Evolutionary conservation across 345 rosid genomes (phyloP).

Genomic region (Isatis tinctoria): DNA sequence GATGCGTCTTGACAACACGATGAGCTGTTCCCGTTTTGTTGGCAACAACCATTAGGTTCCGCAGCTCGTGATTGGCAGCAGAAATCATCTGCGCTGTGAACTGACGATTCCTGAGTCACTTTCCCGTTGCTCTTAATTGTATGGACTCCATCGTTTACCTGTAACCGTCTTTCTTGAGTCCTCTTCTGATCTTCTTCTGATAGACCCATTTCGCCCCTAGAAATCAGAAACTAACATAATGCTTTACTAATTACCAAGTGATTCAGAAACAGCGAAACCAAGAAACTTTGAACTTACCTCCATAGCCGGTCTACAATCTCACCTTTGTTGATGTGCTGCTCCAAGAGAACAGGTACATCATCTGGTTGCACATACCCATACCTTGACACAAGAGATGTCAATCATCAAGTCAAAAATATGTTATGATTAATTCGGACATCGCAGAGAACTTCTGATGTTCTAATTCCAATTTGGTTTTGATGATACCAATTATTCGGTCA

Average conservation of each 20-base stretch:
- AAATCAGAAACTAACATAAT: slow-evolving; percentile 1
- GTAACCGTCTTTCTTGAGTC: slow-evolving; percentile 55
- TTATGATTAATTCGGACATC: neutral
- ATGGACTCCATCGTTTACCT: slow-evolving; percentile 40
- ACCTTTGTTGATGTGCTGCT: slow-evolving; percentile 80
- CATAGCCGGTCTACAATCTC: slow-evolving; percentile 80
- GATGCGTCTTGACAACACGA: slow-evolving; percentile 40
- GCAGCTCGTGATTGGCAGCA: slow-evolving; percentile 32
- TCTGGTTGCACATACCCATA: slow-evolving; percentile 91
- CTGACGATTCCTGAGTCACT: slow-evolving; percentile 33
- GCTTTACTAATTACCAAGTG: neutral
- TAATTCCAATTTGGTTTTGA: neutral
- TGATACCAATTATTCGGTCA: neutral
- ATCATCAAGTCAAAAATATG: slow-evolving; percentile 9
- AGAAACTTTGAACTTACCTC: slow-evolving; percentile 49
- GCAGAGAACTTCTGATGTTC: neutral
- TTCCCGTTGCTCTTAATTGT: slow-evolving; percentile 23
- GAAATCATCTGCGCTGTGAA: slow-evolving; percentile 13
- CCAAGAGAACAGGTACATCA: slow-evolving; percentile 68
- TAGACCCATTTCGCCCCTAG: slow-evolving; percentile 96
- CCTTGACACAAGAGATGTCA: slow-evolving; percentile 37
- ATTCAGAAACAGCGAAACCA: slow-evolving; percentile 3
- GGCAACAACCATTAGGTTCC: slow-evolving; percentile 56
- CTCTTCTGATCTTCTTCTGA: slow-evolving; percentile 71
- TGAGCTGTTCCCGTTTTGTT: slow-evolving; percentile 49